Conservation (phyloP, 1,139 yeast species). For the Starmera stellimalicola region DNA sequence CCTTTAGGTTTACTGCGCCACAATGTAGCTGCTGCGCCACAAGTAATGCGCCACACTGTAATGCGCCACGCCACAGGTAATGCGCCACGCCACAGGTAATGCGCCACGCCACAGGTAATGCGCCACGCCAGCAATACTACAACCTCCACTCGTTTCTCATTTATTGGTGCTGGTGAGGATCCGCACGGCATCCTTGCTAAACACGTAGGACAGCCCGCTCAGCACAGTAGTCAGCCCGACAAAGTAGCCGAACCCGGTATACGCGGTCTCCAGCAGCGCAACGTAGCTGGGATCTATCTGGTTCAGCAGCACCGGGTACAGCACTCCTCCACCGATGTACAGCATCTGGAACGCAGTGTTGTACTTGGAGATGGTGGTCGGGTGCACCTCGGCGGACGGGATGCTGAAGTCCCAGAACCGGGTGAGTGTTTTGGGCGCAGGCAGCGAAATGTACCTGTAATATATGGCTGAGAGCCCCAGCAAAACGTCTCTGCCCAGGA, state of each 20-base stretch:
- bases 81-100: too few relatives aligned
- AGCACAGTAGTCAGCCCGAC: slow-evolving; percentile 72
- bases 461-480: slow-evolving; percentile 70
- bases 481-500: slow-evolving; percentile 77
- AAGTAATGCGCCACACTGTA: too few relatives aligned
- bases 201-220: slow-evolving; percentile 72
- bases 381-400: slow-evolving; percentile 84
- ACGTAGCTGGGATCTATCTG: slow-evolving; percentile 11
- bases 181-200: slow-evolving; percentile 59
- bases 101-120: too few relatives aligned
- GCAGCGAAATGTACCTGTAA: slow-evolving; percentile 65
- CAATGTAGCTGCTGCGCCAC: too few relatives aligned
- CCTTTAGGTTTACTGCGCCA: too few relatives aligned
- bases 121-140: too few relatives aligned
- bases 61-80: too few relatives aligned
- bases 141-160: background rate
- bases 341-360: slow-evolving; percentile 92
- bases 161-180: slow-evolving; percentile 23
- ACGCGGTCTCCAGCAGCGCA: slow-evolving; percentile 10
- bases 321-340: slow-evolving; percentile 69
- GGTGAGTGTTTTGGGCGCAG: slow-evolving; percentile 62
- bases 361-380: slow-evolving; percentile 78
- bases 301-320: slow-evolving; percentile 46
- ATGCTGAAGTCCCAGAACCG: slow-evolving; percentile 71
- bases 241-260: slow-evolving; percentile 37